phyloP scores from a whole-genome alignment of 1,139 yeast genomes.

The Scheffersomyces parashehatae region DNA sequence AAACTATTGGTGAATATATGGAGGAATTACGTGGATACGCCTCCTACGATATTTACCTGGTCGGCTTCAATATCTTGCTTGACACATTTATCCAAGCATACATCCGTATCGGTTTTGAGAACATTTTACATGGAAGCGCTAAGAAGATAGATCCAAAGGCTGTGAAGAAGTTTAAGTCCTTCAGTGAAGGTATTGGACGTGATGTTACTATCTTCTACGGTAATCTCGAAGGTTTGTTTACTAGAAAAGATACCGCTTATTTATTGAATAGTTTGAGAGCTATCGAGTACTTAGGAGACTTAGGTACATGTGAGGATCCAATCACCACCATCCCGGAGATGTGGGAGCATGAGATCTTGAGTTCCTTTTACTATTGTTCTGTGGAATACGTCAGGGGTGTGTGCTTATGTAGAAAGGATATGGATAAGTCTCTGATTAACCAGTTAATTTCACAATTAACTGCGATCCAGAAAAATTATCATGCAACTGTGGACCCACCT shows the following conservation, averaged over 20 bases:
- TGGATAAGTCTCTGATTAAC: slow-evolving; percentile 35
- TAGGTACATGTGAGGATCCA: slow-evolving; percentile 58
- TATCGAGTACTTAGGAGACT: slow-evolving; percentile 71
- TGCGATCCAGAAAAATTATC: slow-evolving; percentile 35
- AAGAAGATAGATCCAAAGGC: slow-evolving; percentile 62
- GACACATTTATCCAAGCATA: slow-evolving; percentile 48
- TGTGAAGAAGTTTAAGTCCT: slow-evolving; percentile 43
- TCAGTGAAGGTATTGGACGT: slow-evolving; percentile 42
- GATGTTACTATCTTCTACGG: slow-evolving; percentile 71
- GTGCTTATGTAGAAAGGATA: slow-evolving; percentile 46
- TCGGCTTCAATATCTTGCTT: slow-evolving; percentile 44
- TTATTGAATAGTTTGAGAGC: slow-evolving; percentile 54
- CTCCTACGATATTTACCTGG: slow-evolving; percentile 46
- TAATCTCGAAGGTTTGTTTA: slow-evolving; percentile 56
- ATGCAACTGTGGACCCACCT: slow-evolving; percentile 37
- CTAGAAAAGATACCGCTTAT: slow-evolving; percentile 48
- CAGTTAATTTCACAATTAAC: slow-evolving; percentile 30
- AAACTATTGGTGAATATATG: slow-evolving; percentile 75
- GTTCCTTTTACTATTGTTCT: slow-evolving; percentile 66
- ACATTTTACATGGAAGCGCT: slow-evolving; percentile 48
- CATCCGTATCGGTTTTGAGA: slow-evolving; percentile 47
- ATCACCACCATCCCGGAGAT: slow-evolving; percentile 51
- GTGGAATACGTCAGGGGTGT: slow-evolving; percentile 61
- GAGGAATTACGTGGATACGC: slow-evolving; percentile 59
- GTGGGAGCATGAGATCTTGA: slow-evolving; percentile 57